phyloP scores from a whole-genome alignment of 371 early-diverging fungal genomes.

The Circinella umbellata region DNA sequence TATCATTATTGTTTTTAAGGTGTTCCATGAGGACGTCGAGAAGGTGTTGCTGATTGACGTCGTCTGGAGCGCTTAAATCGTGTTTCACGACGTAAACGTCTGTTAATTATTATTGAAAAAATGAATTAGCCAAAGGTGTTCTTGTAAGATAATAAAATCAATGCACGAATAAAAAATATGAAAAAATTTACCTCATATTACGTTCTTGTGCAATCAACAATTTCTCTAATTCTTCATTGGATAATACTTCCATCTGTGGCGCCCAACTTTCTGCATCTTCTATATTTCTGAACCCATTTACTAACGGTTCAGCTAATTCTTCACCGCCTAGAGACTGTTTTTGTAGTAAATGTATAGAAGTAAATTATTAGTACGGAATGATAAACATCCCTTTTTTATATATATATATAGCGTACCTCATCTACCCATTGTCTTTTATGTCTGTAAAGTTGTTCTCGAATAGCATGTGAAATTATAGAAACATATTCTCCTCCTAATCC shows the following conservation, averaged over 20 bases:
- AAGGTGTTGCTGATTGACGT: constrained; percentile 26
- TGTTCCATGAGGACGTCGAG: constrained; percentile 23
- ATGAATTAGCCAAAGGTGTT: background rate
- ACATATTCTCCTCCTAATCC: constrained; percentile 94
- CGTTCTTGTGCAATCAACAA: constrained; percentile 81
- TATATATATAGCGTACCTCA: constrained; percentile 31
- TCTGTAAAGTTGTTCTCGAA: constrained; percentile 85
- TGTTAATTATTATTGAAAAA: constrained; percentile 4
- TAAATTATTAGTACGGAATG: too few relatives aligned
- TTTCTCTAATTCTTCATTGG: constrained; percentile 83
- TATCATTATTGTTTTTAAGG: constrained; percentile 13
- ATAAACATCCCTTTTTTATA: background rate
- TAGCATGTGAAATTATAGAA: constrained; percentile 83
- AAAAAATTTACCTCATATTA: constrained; percentile 59
- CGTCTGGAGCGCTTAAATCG: constrained; percentile 32
- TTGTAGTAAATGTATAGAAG: background rate
- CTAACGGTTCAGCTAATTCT: constrained; percentile 50
- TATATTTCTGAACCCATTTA: constrained; percentile 63
- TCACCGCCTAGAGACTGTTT: constrained; percentile 36
- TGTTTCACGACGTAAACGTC: constrained; percentile 32
- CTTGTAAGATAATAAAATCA: too few relatives aligned
- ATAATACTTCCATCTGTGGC: constrained; percentile 79
- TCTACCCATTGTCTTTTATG: constrained; percentile 72
- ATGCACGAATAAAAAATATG: too few relatives aligned
- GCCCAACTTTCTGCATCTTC: constrained; percentile 81